phyloP scores from a whole-genome alignment of 768 basidiomycete genomes.

The Lactarius quietus region DNA sequence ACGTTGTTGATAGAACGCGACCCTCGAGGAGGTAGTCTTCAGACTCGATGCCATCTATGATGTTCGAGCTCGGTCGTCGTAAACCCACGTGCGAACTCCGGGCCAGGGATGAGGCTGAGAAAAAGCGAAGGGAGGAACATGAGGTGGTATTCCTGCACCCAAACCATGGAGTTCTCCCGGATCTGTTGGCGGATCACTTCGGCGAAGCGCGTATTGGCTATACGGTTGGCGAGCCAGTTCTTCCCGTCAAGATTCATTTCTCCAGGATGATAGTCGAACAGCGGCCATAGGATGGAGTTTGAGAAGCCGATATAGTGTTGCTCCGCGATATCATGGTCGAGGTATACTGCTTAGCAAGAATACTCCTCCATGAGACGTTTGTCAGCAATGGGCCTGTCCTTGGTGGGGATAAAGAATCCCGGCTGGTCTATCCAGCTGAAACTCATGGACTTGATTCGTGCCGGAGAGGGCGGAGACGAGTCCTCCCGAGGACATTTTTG shows the following conservation, averaged over 20 bases:
- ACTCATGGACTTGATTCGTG: slow-evolving; percentile 95
- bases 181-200: slow-evolving; percentile 80
- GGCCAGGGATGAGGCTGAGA: slow-evolving; percentile 82
- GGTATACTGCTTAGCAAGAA: slow-evolving; percentile 95
- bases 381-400: slow-evolving; percentile 90
- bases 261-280: slow-evolving; percentile 99
- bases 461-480: slow-evolving; percentile 96
- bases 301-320: slow-evolving; percentile 98
- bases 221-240: slow-evolving; percentile 96
- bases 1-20: slow-evolving; percentile 53
- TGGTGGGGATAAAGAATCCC: slow-evolving; percentile 88
- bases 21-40: slow-evolving; percentile 41
- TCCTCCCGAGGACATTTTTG: slow-evolving; percentile 98
- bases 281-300: slow-evolving; percentile 98
- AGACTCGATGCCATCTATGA: slow-evolving; percentile 66
- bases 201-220: slow-evolving; percentile 94
- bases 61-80: slow-evolving; percentile 58
- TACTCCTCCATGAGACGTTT: slow-evolving; percentile 91
- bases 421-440: slow-evolving; percentile 99
- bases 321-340: slow-evolving; percentile 98
- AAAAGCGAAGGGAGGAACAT: slow-evolving; percentile 97
- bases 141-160: slow-evolving; percentile 98
- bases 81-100: slow-evolving; percentile 43
- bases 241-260: slow-evolving; percentile 99
- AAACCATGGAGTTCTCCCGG: slow-evolving; percentile 88